These are phyloP conservation scores for Pseudotulostoma volvatum DNA, from an alignment of 495 filamentous ascomycete genomes.

Conservation along the genomic window DNA sequence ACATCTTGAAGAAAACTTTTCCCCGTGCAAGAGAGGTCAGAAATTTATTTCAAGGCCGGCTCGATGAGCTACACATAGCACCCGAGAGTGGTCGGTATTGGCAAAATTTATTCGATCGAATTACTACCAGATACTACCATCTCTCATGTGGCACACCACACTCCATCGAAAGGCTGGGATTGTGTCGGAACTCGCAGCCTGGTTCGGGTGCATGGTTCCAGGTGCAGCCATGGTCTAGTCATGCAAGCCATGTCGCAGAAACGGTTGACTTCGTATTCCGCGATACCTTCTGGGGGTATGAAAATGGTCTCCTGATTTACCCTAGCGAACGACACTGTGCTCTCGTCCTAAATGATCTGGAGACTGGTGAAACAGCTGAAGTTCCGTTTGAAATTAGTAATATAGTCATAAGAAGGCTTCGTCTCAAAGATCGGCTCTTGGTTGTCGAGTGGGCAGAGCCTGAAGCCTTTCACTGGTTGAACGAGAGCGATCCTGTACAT, in stretches of 20 bases:
- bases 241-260: constrained; percentile 26
- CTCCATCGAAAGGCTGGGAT: constrained; percentile 28
- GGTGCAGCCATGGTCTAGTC: constrained; percentile 40
- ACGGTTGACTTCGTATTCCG: constrained; percentile 32
- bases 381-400: constrained; percentile 39
- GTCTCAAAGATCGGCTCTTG: constrained; percentile 38
- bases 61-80: not conserved
- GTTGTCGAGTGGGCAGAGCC: constrained; percentile 52
- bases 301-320: constrained; percentile 43
- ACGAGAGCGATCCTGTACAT: constrained; percentile 40
- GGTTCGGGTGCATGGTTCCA: constrained; percentile 28
- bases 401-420: constrained; percentile 41
- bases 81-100: constrained; percentile 13
- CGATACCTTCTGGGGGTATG: constrained; percentile 44
- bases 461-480: constrained; percentile 39
- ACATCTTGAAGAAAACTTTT: constrained; percentile 35
- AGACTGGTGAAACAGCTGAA: constrained; percentile 22
- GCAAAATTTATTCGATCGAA: constrained; percentile 31
- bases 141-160: constrained; percentile 33
- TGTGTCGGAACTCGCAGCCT: constrained; percentile 21
- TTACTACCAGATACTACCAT: constrained; percentile 40
- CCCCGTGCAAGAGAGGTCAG: constrained; percentile 39
- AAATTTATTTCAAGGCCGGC: constrained; percentile 8
- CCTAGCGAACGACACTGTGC: constrained; percentile 24
- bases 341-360: constrained; percentile 39